phyloP scores from a whole-genome alignment of 345 rosid genomes.

The Cardamine chenopodiifolia region DNA sequence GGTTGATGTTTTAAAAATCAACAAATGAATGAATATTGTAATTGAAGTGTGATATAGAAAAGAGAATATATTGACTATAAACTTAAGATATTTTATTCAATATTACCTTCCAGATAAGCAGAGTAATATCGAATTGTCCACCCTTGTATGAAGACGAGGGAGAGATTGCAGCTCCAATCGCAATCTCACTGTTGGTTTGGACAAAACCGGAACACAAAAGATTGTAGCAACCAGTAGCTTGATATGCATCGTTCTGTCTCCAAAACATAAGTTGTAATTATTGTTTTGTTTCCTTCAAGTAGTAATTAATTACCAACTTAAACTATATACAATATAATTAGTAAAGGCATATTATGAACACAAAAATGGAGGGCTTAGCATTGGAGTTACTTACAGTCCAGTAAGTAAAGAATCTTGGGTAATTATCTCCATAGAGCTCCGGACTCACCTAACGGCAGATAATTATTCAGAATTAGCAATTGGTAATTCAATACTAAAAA shows the following conservation, averaged over 20 bases:
- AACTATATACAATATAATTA: background rate
- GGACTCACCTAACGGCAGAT: slow-evolving; percentile 79
- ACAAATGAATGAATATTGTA: slow-evolving; percentile 14
- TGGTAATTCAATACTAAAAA: background rate
- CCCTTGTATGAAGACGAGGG: slow-evolving; percentile 82
- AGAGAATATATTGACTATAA: background rate
- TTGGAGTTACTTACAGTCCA: slow-evolving; percentile 80
- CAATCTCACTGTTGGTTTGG: slow-evolving; percentile 82
- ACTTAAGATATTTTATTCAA: background rate
- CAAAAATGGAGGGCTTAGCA: background rate
- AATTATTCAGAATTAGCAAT: slow-evolving; percentile 1
- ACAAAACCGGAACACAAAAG: slow-evolving; percentile 94
- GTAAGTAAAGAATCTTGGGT: slow-evolving; percentile 95
- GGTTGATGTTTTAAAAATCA: background rate
- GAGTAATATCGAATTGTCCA: slow-evolving; percentile 92
- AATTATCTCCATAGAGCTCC: slow-evolving; percentile 90
- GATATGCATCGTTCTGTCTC: slow-evolving; percentile 84
- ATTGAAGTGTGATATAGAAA: background rate
- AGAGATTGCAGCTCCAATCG: slow-evolving; percentile 97
- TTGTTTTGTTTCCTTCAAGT: too few relatives aligned
- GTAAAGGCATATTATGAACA: background rate
- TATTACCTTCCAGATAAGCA: slow-evolving; percentile 94
- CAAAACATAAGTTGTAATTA: slow-evolving; percentile 23
- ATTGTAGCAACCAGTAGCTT: slow-evolving; percentile 97
- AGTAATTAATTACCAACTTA: background rate